A percentile compares a stretch with the other conserved stretches of the same genome.
Conservation (phyloP, 371 early-diverging fungal genomes). For the Dinochytrium kinnereticum region DNA sequence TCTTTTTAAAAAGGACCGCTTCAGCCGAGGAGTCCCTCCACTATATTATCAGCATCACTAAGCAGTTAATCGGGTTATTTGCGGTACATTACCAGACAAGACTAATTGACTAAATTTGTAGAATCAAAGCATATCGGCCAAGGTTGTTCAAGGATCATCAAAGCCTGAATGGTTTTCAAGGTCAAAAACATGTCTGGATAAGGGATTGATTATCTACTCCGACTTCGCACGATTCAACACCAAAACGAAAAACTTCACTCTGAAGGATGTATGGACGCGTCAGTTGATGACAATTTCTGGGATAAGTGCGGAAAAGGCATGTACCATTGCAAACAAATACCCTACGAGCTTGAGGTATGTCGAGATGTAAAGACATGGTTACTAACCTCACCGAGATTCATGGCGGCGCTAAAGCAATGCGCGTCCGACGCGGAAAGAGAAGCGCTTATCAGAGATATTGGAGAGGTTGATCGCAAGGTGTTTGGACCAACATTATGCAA, state of each 20-base stretch:
- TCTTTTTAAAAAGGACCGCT: slow-evolving; percentile 76
- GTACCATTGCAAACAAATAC: slow-evolving; percentile 67
- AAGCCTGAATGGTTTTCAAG: slow-evolving; percentile 14
- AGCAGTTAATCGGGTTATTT: neutral
- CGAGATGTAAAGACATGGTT: neutral
- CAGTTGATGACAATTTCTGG: slow-evolving; percentile 85
- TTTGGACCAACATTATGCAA: slow-evolving; percentile 36
- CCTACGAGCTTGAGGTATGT: slow-evolving; percentile 64
- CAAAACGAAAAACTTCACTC: slow-evolving; percentile 69
- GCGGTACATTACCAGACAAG: neutral
- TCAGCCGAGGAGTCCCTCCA: slow-evolving; percentile 76
- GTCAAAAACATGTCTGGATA: neutral
- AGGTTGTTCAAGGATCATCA: neutral
- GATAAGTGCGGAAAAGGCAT: slow-evolving; percentile 82
- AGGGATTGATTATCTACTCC: slow-evolving; percentile 37
- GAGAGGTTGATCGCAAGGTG: slow-evolving; percentile 39
- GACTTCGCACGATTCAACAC: slow-evolving; percentile 67
- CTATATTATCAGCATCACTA: slow-evolving; percentile 70
- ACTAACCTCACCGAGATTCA: slow-evolving; percentile 15
- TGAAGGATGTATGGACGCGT: slow-evolving; percentile 74
- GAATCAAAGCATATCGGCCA: slow-evolving; percentile 25
- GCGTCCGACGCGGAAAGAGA: slow-evolving; percentile 30
- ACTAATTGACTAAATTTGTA: neutral
- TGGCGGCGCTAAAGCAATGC: slow-evolving; percentile 27
- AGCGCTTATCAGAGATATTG: slow-evolving; percentile 24